A percentile compares a stretch with the other conserved stretches of the same genome.
phyloP scores from a whole-genome alignment of 495 filamentous ascomycete species.

The Penicillium verhagenii region DNA sequence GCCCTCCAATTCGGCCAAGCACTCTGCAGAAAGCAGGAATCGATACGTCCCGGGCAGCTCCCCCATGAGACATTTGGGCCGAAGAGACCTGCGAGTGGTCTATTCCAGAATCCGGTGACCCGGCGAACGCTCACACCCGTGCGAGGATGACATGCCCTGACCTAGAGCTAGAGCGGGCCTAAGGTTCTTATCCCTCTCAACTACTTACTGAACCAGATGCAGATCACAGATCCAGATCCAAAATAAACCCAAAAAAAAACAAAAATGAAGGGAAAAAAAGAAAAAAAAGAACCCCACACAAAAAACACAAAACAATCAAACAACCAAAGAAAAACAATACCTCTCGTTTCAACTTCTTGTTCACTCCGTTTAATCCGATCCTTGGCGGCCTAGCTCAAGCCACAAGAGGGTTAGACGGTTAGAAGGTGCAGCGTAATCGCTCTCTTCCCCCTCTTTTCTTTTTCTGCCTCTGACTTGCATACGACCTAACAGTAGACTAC shows the following conservation, averaged over 20 bases:
- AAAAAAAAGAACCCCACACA: not conserved
- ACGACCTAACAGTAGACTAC: not conserved
- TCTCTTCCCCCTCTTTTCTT: conserved; percentile 10
- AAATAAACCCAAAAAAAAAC: not conserved
- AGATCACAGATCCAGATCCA: no score
- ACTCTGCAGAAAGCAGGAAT: conserved; percentile 23
- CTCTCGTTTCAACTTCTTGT: conserved; percentile 1
- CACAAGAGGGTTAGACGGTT: conserved; percentile 18
- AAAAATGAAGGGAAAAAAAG: not conserved
- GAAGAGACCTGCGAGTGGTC: conserved; percentile 28
- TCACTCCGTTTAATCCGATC: conserved; percentile 24
- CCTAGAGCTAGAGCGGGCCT: not conserved
- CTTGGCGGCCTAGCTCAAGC: conserved; percentile 29
- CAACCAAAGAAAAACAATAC: not conserved
- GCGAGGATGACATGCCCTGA: conserved; percentile 28
- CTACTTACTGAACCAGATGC: conserved; percentile 2
- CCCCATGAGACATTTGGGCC: conserved; percentile 33
- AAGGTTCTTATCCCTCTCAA: not conserved
- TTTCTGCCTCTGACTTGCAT: conserved; percentile 3
- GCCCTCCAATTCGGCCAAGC: conserved; percentile 22
- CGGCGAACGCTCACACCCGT: conserved; percentile 31
- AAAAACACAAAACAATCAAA: not conserved
- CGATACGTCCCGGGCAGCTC: conserved; percentile 23
- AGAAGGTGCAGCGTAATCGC: conserved; percentile 16
- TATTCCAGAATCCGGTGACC: conserved; percentile 36